Conservation (phyloP, 78 protist species). For the Anaeramoeba flamelloides region DNA sequence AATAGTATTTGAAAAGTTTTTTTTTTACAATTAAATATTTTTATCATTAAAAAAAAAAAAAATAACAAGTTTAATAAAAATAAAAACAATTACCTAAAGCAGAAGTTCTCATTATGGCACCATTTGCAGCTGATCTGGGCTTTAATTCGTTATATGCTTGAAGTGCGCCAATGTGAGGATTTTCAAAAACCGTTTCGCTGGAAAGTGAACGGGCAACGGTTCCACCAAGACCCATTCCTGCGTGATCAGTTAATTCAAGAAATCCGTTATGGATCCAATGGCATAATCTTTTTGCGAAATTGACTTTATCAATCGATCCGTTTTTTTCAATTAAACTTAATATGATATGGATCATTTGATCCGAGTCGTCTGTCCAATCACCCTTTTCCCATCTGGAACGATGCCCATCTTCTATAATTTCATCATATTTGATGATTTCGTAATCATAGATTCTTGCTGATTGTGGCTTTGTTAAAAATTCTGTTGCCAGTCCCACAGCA, state of each 20-base stretch:
- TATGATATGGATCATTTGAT: slow-evolving; percentile 34
- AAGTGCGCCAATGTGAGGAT: slow-evolving; percentile 15
- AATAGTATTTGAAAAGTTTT: slow-evolving; percentile 13
- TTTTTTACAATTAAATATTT: not conserved
- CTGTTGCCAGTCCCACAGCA: too few species aligned
- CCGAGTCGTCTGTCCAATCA: too few species aligned
- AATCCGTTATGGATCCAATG: slow-evolving; percentile 29
- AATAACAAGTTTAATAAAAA: too few species aligned
- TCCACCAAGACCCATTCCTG: slow-evolving; percentile 40
- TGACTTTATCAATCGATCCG: not conserved
- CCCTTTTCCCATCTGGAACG: too few species aligned
- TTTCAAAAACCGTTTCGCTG: not conserved
- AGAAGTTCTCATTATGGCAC: slow-evolving; percentile 38
- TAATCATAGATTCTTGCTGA: too few species aligned
- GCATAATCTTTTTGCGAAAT: slow-evolving; percentile 12
- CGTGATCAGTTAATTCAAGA: slow-evolving; percentile 19
- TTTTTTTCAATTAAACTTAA: slow-evolving; percentile 7
- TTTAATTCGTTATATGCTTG: slow-evolving; percentile 5
- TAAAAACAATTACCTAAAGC: too few species aligned
- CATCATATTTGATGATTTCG: too few species aligned
- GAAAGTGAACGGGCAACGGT: slow-evolving; percentile 21
- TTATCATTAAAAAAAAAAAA: too few species aligned
- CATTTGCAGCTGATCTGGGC: slow-evolving; percentile 33
- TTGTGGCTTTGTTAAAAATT: too few species aligned
- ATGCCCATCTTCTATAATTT: too few species aligned